These are phyloP conservation scores for Drechslerella coelobrocha DNA, from an alignment of 2,329 filamentous ascomycete genomes.

Conservation along the genomic window DNA sequence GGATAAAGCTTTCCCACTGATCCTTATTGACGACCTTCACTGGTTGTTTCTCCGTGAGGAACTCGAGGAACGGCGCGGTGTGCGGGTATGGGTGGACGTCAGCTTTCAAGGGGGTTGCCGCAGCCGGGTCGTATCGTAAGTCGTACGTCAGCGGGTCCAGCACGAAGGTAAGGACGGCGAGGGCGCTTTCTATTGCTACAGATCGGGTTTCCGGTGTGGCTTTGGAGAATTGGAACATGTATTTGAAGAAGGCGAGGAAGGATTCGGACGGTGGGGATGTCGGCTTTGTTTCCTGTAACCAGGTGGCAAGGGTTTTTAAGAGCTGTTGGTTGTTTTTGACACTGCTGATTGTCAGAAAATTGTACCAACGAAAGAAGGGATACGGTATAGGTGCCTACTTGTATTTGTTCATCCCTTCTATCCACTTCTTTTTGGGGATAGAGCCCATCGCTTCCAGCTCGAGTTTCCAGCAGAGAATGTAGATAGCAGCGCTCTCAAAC, in stretches of 20 bases:
- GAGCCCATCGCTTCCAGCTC: slow-evolving; percentile 33
- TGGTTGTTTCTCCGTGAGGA: slow-evolving; percentile 51
- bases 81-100: slow-evolving; percentile 52
- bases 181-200: slow-evolving; percentile 20
- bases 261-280: slow-evolving; percentile 26
- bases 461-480: slow-evolving; percentile 48
- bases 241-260: slow-evolving; percentile 39
- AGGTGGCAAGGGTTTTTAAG: slow-evolving; percentile 26
- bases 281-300: slow-evolving; percentile 41
- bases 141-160: slow-evolving; percentile 40
- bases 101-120: slow-evolving; percentile 5
- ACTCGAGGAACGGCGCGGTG: slow-evolving; percentile 52
- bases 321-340: slow-evolving; percentile 35
- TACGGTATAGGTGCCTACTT: background rate
- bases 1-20: slow-evolving; percentile 55
- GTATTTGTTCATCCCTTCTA: slow-evolving; percentile 44
- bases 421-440: slow-evolving; percentile 43
- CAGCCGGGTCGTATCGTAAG: slow-evolving; percentile 41
- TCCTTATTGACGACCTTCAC: slow-evolving; percentile 55
- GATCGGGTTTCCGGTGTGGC: slow-evolving; percentile 27
- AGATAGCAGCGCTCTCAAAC: slow-evolving; percentile 44
- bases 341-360: background rate
- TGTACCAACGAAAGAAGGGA: background rate
- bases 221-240: slow-evolving; percentile 49
- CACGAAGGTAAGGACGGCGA: slow-evolving; percentile 25